Evolutionary conservation across 2,329 filamentous ascomycete genomes (phyloP).

Genomic region (Paramyrothecium sp.): DNA sequence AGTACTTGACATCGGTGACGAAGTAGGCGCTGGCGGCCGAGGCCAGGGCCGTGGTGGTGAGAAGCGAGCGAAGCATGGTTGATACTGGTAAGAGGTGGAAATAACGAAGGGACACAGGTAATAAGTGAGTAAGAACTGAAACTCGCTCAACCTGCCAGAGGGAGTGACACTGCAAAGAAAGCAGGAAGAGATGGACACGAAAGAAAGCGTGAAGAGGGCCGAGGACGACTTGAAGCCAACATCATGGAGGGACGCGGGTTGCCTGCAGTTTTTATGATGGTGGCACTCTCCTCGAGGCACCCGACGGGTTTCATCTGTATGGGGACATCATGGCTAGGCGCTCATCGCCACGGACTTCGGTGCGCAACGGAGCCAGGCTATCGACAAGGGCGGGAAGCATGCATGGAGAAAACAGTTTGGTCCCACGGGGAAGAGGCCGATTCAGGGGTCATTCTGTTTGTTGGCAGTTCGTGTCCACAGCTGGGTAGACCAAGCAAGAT

Average conservation of each 20-base stretch:
- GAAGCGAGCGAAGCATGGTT: neutral
- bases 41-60: slow-evolving; percentile 32
- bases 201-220: neutral
- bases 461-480: neutral
- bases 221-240: neutral
- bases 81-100: neutral
- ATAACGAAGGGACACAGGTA: neutral
- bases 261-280: neutral
- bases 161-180: neutral
- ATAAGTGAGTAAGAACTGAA: neutral
- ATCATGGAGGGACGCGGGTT: neutral
- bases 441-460: neutral
- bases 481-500: neutral
- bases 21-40: slow-evolving; percentile 28
- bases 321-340: neutral
- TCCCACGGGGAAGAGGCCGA: neutral
- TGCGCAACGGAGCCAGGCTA: neutral
- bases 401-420: neutral
- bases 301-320: neutral
- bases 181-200: neutral
- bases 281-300: neutral
- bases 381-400: neutral
- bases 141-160: neutral
- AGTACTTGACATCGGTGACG: neutral
- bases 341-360: neutral